phyloP scores from a whole-genome alignment of 2,329 filamentous ascomycete genomes.

The Coniella vitis region DNA sequence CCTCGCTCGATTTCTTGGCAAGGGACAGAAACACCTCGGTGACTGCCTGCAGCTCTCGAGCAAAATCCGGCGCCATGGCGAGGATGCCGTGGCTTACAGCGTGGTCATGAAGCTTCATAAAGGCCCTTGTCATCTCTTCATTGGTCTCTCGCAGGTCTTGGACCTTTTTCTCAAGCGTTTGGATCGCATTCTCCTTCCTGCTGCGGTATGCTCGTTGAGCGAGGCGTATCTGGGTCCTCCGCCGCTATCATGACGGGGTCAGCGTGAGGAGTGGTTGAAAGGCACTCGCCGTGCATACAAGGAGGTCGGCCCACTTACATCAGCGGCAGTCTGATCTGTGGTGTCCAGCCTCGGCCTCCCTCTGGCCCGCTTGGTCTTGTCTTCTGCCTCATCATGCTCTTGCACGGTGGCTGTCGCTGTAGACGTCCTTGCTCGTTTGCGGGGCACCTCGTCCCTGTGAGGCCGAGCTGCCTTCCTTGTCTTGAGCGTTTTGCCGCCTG shows the following conservation, averaged over 20 bases:
- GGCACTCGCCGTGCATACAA: constrained; percentile 11
- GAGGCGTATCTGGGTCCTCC: constrained; percentile 79
- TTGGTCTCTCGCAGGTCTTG: constrained; percentile 62
- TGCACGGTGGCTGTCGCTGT: not conserved
- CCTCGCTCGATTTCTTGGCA: constrained; percentile 38
- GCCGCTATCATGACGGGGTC: constrained; percentile 50
- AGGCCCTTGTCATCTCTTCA: constrained; percentile 66
- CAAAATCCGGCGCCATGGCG: constrained; percentile 49
- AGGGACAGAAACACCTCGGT: constrained; percentile 53
- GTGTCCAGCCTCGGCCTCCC: constrained; percentile 70
- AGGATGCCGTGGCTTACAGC: constrained; percentile 52
- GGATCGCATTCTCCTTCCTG: constrained; percentile 77
- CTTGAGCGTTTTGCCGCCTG: constrained; percentile 22
- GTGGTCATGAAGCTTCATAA: constrained; percentile 60
- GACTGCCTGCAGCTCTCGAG: constrained; percentile 47
- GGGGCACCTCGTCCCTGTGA: constrained; percentile 18
- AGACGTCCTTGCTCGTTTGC: constrained; percentile 13
- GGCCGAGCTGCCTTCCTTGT: constrained; percentile 22
- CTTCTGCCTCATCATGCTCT: constrained; percentile 26
- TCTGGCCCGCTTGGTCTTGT: constrained; percentile 54
- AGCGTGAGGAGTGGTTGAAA: not conserved
- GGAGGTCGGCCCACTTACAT: constrained; percentile 58
- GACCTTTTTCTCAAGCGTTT: constrained; percentile 63
- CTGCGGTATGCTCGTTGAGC: constrained; percentile 80
- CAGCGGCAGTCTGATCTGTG: constrained; percentile 70